A percentile compares a stretch with the other conserved stretches of the same genome.
These are phyloP conservation scores for Starmerella powellii DNA, from an alignment of 805 yeast genomes.

Conservation along the genomic window DNA sequence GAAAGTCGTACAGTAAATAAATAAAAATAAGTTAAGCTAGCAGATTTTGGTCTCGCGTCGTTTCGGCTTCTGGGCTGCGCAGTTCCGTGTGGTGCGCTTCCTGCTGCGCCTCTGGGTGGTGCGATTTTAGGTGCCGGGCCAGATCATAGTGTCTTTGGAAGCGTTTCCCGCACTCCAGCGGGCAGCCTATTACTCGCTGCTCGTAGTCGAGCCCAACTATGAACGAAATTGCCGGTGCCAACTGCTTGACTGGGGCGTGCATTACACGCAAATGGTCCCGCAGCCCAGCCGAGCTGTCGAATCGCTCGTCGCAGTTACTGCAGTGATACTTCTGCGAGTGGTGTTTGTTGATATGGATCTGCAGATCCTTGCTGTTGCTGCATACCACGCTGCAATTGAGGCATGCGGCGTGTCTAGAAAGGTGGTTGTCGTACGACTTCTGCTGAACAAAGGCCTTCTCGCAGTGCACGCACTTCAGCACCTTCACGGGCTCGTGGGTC, in stretches of 20 bases:
- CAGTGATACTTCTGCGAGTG: conserved; percentile 38
- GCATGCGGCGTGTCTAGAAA: conserved; percentile 31
- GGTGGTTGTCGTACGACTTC: conserved; percentile 64
- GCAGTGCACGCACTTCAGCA: conserved; percentile 54
- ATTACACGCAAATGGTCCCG: not conserved
- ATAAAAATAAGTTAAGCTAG: too few relatives aligned
- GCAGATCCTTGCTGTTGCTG: conserved; percentile 50
- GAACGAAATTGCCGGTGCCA: conserved; percentile 23
- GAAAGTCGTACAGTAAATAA: not conserved
- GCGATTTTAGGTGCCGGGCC: conserved; percentile 28
- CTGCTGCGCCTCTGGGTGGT: conserved; percentile 1
- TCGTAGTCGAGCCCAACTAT: conserved; percentile 31
- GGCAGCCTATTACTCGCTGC: conserved; percentile 27
- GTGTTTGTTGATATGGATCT: conserved; percentile 50
- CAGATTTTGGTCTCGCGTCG: too few relatives aligned
- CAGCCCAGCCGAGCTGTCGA: conserved; percentile 9
- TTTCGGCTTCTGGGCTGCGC: too few relatives aligned
- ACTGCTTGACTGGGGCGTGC: not conserved
- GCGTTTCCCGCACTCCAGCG: conserved; percentile 27
- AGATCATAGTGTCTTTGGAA: conserved; percentile 32
- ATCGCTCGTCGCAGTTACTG: conserved; percentile 22
- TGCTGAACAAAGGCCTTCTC: conserved; percentile 57
- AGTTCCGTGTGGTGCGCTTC: too few relatives aligned
- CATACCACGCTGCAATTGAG: conserved; percentile 50
- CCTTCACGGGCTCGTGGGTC: conserved; percentile 60